Evolutionary conservation across 148 eudicot genomes (phyloP), one percentile per base, ranked within the genome.

Genomic region (Simmondsia chinensis): DNA sequence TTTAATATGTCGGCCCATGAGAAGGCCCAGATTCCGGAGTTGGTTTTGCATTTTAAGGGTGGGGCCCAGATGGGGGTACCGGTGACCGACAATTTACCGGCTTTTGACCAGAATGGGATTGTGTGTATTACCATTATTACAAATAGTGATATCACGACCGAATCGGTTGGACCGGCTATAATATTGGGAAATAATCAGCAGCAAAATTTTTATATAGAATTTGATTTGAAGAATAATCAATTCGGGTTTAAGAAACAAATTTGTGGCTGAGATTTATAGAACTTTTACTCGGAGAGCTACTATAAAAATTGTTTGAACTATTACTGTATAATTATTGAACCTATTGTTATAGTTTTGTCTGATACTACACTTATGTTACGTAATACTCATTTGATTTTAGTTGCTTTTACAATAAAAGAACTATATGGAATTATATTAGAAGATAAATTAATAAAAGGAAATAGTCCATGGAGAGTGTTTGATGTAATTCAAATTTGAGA

Each of bases 61-160:
- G 80, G 80, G 9, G 69, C 72, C 23, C 28, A 65, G 9, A 65
- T 74, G 75, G 52, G 1, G 18, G 35, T 74, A 59, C 80, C 80
- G 1, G 10, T 70, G 17, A 62, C 52, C 22, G 69, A 73, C 10
- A 60, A 64, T 31, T 73, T 73, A 23, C 49, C 63, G 1, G 13
- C 45, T 12, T 62, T 30, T 0, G 64, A n/a, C n/a, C n/a, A 42
- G 22, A 45, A 4, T 2, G 56, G 46, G 12, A 70, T 10, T 6
- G 56, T 46, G 20, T 74, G 80, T 31, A 48, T 69, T 33, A 54
- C 75, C 6, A 46, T 69, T 37, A 69, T 69, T 21, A 48, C n/a
- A n/a, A n/a, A n/a, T n/a, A n/a, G n/a, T n/a, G n/a, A n/a, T n/a
- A n/a, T n/a, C n/a, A n/a, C 43, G 39, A 67, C 52, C 18, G 19